A percentile compares a stretch with the other conserved stretches of the same genome.
These are phyloP conservation scores for Zarea fungicola DNA, from an alignment of 2,329 filamentous ascomycete genomes.

Conservation along the genomic window DNA sequence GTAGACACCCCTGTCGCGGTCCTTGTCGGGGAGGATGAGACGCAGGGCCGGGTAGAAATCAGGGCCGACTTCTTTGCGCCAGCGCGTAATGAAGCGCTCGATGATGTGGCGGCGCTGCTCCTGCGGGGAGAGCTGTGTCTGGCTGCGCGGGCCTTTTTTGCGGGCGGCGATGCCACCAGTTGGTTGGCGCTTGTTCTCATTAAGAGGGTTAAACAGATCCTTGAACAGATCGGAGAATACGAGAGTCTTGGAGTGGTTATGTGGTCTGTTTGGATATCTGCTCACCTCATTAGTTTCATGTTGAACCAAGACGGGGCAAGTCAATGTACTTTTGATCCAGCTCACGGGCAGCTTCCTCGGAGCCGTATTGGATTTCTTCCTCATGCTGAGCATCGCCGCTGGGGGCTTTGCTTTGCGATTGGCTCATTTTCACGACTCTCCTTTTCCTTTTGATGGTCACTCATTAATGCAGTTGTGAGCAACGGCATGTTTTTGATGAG, in stretches of 20 bases:
- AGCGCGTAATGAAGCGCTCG: conserved; percentile 76
- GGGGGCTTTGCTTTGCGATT: conserved; percentile 20
- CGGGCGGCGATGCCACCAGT: conserved; percentile 49
- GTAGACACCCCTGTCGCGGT: conserved; percentile 87
- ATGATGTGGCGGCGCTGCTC: conserved; percentile 79
- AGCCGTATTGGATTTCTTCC: conserved; percentile 47
- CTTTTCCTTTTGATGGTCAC: no score
- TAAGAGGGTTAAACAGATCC: conserved; percentile 74
- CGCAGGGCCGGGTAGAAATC: conserved; percentile 93
- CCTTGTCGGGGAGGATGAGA: conserved; percentile 87
- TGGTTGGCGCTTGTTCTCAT: conserved; percentile 73
- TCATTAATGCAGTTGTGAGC: background rate
- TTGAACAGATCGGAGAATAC: conserved; percentile 76
- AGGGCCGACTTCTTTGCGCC: conserved; percentile 81
- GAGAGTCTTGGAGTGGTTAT: conserved; percentile 72
- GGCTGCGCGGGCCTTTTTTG: conserved; percentile 56
- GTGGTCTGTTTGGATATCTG: conserved; percentile 77
- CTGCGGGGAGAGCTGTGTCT: conserved; percentile 59
- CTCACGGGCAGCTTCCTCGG: conserved; percentile 34
- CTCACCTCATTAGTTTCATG: conserved; percentile 18
- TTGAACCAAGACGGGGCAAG: background rate
- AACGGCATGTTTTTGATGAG: background rate
- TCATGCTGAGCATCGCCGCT: conserved; percentile 42
- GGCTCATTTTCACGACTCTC: conserved; percentile 16
- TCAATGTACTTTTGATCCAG: conserved; percentile 37